Conservation (phyloP, 1,284 basidiomycete genomes). For the Fomitiporia mediterranea region DNA sequence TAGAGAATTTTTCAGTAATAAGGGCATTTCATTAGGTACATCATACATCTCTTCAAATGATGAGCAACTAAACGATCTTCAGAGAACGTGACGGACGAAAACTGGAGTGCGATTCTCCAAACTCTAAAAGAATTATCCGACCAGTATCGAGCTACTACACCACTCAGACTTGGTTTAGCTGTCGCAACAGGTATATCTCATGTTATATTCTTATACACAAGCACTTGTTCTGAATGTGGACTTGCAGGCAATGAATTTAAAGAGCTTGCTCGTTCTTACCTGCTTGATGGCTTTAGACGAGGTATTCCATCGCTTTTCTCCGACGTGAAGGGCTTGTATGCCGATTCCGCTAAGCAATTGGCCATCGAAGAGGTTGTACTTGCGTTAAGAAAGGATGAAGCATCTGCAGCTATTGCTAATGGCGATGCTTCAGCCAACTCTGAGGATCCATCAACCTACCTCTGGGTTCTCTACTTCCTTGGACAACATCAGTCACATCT, state of each 20-base stretch:
- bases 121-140: conserved; percentile 56
- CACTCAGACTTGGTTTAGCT: conserved; percentile 67
- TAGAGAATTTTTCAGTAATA: conserved; percentile 62
- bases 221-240: neutral
- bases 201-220: neutral
- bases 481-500: conserved; percentile 85
- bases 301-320: conserved; percentile 94
- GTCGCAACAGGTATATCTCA: conserved; percentile 48
- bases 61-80: neutral
- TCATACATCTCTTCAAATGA: conserved; percentile 10
- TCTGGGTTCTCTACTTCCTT: conserved; percentile 96
- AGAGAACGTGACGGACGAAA: conserved; percentile 46
- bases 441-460: conserved; percentile 78
- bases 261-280: conserved; percentile 63
- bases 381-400: conserved; percentile 40
- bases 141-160: conserved; percentile 64
- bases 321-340: conserved; percentile 87
- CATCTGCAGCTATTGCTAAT: conserved; percentile 19
- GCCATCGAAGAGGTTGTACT: conserved; percentile 73
- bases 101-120: conserved; percentile 50
- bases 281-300: conserved; percentile 70
- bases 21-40: conserved; percentile 64
- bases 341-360: conserved; percentile 56
- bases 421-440: conserved; percentile 27
- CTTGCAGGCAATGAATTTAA: conserved; percentile 59